Conservation (phyloP, 176 grass and related monocot genomes). For the maize (Zea mays) region Zm-B73-REFERENCE-NAM-5.0 NC_050100.1:4508001-4508500, state of each 20-base stretch:
- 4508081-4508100: not conserved
- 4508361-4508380: not conserved
- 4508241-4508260: slow-evolving; percentile 13
- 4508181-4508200: slow-evolving; percentile 91
- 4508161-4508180: slow-evolving; percentile 99
- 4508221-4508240: slow-evolving; percentile 4
- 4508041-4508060: slow-evolving; percentile 32
- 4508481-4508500: slow-evolving; percentile 31
- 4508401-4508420: slow-evolving; percentile 16
- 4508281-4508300: slow-evolving; percentile 19
- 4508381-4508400: not conserved
- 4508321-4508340: slow-evolving; percentile 13
- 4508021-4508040: slow-evolving; percentile 90
- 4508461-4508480: slow-evolving; percentile 37
- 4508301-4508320: slow-evolving; percentile 6
- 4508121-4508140: slow-evolving; percentile 99
- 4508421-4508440: slow-evolving; percentile 1
- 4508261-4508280: not conserved
- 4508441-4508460: slow-evolving; percentile 1
- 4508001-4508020: slow-evolving; percentile 94
- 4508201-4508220: slow-evolving; percentile 37
- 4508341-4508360: slow-evolving; percentile 15
- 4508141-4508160: slow-evolving; percentile 97
- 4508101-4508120: slow-evolving; percentile 26
- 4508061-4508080: slow-evolving; percentile 30